Conservation (phyloP, 108 stramenopile genomes). For the Cyclotella baltica region DNA sequence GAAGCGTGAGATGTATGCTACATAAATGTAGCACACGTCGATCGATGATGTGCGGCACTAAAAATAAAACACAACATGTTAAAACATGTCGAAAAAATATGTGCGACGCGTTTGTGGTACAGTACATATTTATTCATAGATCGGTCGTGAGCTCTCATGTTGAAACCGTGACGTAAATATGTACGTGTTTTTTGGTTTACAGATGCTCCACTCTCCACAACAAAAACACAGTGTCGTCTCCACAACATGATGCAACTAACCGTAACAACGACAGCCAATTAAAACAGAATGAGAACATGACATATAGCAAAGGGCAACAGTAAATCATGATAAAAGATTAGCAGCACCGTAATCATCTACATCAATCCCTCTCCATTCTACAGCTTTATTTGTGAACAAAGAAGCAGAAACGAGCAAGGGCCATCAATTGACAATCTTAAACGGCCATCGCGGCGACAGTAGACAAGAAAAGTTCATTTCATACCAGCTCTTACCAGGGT, state of each 20-base stretch:
- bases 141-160: no score
- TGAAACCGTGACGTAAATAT: no score
- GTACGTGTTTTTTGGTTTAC: no score
- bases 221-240: no score
- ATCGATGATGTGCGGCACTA: no score
- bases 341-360: not conserved
- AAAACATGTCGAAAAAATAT: no score
- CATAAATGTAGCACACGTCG: no score
- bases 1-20: no score
- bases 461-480: not conserved
- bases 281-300: not conserved
- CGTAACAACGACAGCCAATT: not conserved
- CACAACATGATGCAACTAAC: not conserved
- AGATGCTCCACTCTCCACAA: no score
- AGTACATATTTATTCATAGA: no score
- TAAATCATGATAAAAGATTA: not conserved
- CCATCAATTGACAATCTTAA: not conserved
- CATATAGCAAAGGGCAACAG: not conserved
- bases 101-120: no score
- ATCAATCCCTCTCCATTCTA: not conserved
- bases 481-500: not conserved
- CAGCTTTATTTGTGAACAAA: not conserved
- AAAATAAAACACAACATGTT: no score
- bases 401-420: not conserved
- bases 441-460: not conserved